phyloP scores from a whole-genome alignment of 257 asterid genomes.

The Solanum virginianum region DNA sequence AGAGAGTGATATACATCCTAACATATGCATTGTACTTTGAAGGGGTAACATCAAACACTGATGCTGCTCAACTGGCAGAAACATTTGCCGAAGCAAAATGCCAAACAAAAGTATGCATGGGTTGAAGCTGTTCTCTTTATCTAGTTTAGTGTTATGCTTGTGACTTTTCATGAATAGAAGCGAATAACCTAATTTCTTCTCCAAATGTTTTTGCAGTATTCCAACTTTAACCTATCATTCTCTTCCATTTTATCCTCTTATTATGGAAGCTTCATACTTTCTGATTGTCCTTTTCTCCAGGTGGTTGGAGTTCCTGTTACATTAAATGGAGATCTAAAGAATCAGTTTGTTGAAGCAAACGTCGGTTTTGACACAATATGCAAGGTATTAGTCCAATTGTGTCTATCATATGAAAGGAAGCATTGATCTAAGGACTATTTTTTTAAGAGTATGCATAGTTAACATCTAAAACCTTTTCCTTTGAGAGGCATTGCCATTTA shows the following conservation, averaged over 20 bases:
- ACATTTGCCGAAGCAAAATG: conserved; percentile 88
- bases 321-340: conserved; percentile 43
- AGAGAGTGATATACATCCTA: not conserved
- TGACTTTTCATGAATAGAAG: not conserved
- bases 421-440: not conserved
- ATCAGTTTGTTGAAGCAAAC: conserved; percentile 37
- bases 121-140: not conserved
- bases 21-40: conserved; percentile 8
- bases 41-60: conserved; percentile 99
- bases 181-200: not conserved
- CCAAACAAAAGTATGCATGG: conserved; percentile 51
- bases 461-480: not conserved
- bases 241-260: not conserved
- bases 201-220: not conserved
- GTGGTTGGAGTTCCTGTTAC: conserved; percentile 46
- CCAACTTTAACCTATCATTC: not conserved
- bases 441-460: not conserved
- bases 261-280: not conserved
- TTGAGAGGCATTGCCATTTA: not conserved
- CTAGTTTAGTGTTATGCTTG: not conserved
- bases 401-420: not conserved
- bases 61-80: conserved; percentile 99
- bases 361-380: conserved; percentile 57
- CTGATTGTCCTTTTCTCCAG: conserved; percentile 5
- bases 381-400: conserved; percentile 20